Conservation (phyloP, 495 filamentous ascomycete species). For the Aspergillus coremiiformis region DNA sequence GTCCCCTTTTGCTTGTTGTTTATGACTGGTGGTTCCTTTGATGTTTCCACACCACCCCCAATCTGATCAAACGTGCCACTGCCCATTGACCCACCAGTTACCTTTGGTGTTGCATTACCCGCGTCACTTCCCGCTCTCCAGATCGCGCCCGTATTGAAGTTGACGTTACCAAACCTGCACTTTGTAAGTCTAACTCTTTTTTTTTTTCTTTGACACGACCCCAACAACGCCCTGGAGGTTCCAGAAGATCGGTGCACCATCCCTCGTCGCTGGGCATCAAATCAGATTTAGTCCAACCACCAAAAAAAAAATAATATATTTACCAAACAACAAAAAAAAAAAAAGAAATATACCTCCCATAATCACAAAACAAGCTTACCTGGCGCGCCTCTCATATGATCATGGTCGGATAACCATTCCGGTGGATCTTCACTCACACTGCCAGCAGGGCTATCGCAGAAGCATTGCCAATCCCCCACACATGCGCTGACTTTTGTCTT, state of each 20-base stretch:
- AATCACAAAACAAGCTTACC: constrained; percentile 5
- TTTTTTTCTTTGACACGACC: constrained; percentile 10
- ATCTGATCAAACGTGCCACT: constrained; percentile 32
- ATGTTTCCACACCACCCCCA: constrained; percentile 4
- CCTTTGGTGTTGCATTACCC: constrained; percentile 25
- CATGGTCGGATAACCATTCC: constrained; percentile 13
- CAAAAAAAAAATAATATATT: constrained; percentile 7
- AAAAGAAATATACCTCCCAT: neutral
- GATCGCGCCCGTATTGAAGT: constrained; percentile 16
- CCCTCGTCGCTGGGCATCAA: constrained; percentile 17
- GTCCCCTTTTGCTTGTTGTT: constrained; percentile 7
- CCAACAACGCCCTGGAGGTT: constrained; percentile 11
- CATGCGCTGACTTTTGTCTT: constrained; percentile 20
- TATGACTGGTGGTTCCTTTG: neutral
- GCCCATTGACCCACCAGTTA: constrained; percentile 31
- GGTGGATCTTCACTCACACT: constrained; percentile 25
- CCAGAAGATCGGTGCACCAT: constrained; percentile 10
- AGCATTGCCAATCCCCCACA: constrained; percentile 34
- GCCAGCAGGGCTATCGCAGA: constrained; percentile 27
- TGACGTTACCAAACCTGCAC: constrained; percentile 21
- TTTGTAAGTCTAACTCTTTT: constrained; percentile 15
- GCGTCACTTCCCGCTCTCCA: constrained; percentile 26
- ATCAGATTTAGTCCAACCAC: constrained; percentile 6
- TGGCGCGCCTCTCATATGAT: constrained; percentile 20
- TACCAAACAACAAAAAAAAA: constrained; percentile 7